Percentiles rank a stretch among this genome's conserved stretches.
These are phyloP conservation scores for Debaryomyces nepalensis DNA, from an alignment of 1,139 yeast genomes.

Conservation along the genomic window DNA sequence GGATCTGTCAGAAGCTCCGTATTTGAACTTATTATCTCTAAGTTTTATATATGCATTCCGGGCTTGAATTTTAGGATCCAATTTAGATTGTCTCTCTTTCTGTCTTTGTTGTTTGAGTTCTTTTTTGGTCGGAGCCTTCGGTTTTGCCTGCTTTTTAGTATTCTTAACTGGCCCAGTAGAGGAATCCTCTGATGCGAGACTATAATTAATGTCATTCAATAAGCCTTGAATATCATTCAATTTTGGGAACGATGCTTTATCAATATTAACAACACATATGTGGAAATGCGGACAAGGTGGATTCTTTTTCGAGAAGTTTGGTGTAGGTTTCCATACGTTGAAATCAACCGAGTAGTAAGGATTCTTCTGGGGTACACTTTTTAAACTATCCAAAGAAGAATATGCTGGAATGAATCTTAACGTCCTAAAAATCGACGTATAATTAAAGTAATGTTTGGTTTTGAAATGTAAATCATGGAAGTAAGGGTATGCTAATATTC, in stretches of 20 bases:
- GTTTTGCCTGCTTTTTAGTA: slow-evolving; percentile 20
- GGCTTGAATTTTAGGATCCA: slow-evolving; percentile 29
- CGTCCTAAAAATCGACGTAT: slow-evolving; percentile 44
- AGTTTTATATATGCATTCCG: slow-evolving; percentile 32
- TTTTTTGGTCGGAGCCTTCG: slow-evolving; percentile 21
- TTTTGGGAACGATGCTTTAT: slow-evolving; percentile 56
- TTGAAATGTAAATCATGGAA: slow-evolving; percentile 23
- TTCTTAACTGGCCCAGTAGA: slow-evolving; percentile 14
- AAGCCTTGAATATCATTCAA: slow-evolving; percentile 40
- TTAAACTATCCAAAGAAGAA: slow-evolving; percentile 24
- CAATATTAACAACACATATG: slow-evolving; percentile 61
- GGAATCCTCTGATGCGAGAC: slow-evolving; percentile 13
- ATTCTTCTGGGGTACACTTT: slow-evolving; percentile 14
- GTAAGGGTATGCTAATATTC: slow-evolving; percentile 17
- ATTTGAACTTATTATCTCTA: slow-evolving; percentile 34
- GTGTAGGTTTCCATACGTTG: slow-evolving; percentile 86
- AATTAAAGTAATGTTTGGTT: slow-evolving; percentile 39
- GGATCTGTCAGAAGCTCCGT: slow-evolving; percentile 51
- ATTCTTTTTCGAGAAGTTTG: slow-evolving; percentile 65
- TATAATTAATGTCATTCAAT: slow-evolving; percentile 28
- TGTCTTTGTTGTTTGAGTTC: slow-evolving; percentile 28
- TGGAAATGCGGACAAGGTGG: slow-evolving; percentile 82
- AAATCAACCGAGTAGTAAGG: slow-evolving; percentile 38
- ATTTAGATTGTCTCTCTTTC: slow-evolving; percentile 31
- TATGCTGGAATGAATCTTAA: slow-evolving; percentile 39